Base-by-base conservation (phyloP, 768 basidiomycete genomes). In the Megacollybia marginata region DNA sequence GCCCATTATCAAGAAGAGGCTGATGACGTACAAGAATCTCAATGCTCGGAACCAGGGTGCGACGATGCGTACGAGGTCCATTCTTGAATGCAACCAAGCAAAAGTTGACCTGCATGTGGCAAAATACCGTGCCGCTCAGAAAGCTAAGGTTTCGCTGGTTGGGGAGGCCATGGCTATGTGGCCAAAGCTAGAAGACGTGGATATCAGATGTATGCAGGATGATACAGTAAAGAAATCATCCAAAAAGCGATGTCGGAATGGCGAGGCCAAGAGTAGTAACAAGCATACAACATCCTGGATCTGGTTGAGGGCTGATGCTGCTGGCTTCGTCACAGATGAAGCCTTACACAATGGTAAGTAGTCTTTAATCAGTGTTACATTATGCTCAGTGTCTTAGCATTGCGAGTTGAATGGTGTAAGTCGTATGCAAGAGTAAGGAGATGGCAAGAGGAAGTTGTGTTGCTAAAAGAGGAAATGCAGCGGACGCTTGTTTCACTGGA, bases 401-500 rank as follows among this genome's bases (percentile, higher is more conserved):
- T 50, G 19, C 42, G 49, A 5, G 31, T 50, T 18, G 49, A 50
- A 18, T 50, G 49, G 49, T 44, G 19, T n/a, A 50, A 46, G 18
- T 4, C 49, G 11, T 34, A 11, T 32, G 44, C 49, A 4, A 16
- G 49, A 16, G 42, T 19, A 32, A 20, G 45, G 19, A 11, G 49
- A 4, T 50, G 49, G 49, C 43, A 28, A 3, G 49, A 50, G 18
- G 49, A 50, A 33, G 49, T 50, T 4, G 18, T 47, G n/a, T 8
- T 50, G 18, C 15, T 45, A 2, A 43, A 20, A 33, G 49, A 47
- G 28, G 49, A 50, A 19, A 47, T 47, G 46, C 46, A 31, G 11
- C 46, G 28, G 15, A 31, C 33, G 12, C 43, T 44, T 9, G 18
- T 44, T 10, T 13, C 43, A 9, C 19, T 44, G 9, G 43, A 44